These are phyloP conservation scores for Artemisia tridentata DNA, from an alignment of 129 eudicot species.

Conservation along the genomic window DNA sequence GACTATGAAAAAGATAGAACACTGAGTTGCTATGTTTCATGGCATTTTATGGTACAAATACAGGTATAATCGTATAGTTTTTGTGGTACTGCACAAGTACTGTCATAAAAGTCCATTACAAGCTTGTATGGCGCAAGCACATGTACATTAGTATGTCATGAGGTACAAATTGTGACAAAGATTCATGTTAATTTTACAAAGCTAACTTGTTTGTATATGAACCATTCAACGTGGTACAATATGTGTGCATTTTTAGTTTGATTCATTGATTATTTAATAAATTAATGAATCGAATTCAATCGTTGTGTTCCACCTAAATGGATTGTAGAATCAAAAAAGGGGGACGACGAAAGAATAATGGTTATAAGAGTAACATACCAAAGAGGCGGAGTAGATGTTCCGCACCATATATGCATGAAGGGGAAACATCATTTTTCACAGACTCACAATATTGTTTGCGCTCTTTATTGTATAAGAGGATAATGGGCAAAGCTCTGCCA, in stretches of 20 bases:
- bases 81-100: constrained; percentile 18
- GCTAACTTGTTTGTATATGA: not conserved
- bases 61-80: constrained; percentile 11
- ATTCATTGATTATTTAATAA: too few species aligned
- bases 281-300: too few species aligned
- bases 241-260: not conserved
- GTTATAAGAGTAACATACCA: constrained; percentile 50
- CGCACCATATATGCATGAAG: constrained; percentile 86
- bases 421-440: constrained; percentile 55
- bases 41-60: constrained; percentile 17
- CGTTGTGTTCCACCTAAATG: too few species aligned
- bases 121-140: constrained; percentile 14
- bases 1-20: constrained; percentile 17
- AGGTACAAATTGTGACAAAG: constrained; percentile 10
- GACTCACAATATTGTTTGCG: constrained; percentile 68
- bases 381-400: constrained; percentile 95
- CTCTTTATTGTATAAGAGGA: constrained; percentile 81
- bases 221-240: constrained; percentile 1
- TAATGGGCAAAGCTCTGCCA: constrained; percentile 64
- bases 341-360: not conserved
- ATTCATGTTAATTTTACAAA: constrained; percentile 10
- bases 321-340: too few species aligned
- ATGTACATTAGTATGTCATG: constrained; percentile 11
- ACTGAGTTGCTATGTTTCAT: constrained; percentile 22
- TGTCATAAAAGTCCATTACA: not conserved